Base-by-base conservation (phyloP, 1,284 basidiomycete genomes). In the Albatrellus sp. region DNA sequence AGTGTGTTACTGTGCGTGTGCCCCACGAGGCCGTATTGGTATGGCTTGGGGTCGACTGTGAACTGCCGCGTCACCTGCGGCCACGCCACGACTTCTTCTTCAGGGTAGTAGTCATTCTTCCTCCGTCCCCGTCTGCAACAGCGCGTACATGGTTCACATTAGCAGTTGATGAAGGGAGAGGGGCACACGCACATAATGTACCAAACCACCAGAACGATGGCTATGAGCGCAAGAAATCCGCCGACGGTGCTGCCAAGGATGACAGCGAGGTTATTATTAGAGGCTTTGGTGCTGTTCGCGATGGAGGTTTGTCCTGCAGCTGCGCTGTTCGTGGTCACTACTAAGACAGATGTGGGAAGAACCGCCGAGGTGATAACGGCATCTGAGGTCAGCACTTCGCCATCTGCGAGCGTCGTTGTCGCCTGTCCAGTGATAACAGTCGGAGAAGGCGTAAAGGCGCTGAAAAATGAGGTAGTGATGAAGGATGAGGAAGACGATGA, bases 1-100 rank as follows among this genome's bases (percentile, higher is more conserved):
- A 19, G 37, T 10, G 17, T 24, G 37, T 24, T 3, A 24, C 24
- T 24, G 24, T 24, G 24, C 24, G 51, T 11, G 20, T 37, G 44
- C 7, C 55, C 55, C 24, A 57, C 54, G 17, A 50, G 46, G 30
- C 54, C 55, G 40, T 56, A 54, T 28, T 47, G 37, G 37, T 57
- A 57, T 40, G 55, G 53, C 47, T 52, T 52, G 19, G 55, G 52
- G 13, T 41, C 43, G 33, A 51, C 41, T 19, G 47, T 46, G 29
- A 50, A 29, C 20, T 41, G 35, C 10, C 39, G 42, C 13, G 34
- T 44, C 37, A 16, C 46, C 37, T 16, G 44, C 43, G 9, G 28
- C 49, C 45, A 51, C 11, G 50, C 50, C 19, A 51, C 38, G 16
- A 44, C 36, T 11, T 52, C 48, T 14, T 52, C 50, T 31, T 51